Conservation (phyloP, 768 basidiomycete genomes). For the Trametes sanguinea region DNA sequence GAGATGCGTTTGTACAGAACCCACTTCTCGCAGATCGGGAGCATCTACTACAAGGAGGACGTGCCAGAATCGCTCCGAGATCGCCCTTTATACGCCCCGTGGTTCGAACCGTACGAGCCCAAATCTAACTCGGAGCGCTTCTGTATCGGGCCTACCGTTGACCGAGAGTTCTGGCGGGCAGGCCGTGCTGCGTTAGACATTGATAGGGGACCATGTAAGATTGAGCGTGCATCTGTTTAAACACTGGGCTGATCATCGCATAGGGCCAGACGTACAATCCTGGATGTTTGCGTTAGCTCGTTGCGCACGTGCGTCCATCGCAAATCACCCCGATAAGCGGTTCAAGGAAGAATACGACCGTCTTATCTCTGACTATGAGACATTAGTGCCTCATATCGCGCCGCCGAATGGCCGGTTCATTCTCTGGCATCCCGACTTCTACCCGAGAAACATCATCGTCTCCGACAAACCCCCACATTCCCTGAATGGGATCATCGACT, state of each 20-base stretch:
- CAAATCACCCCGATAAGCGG: background rate
- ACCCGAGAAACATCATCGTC: constrained; percentile 21
- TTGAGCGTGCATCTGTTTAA: background rate
- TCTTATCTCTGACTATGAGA: constrained; percentile 9
- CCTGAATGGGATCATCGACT: constrained; percentile 24
- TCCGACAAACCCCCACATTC: constrained; percentile 2
- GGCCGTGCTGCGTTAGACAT: constrained; percentile 12
- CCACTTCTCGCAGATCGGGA: constrained; percentile 23
- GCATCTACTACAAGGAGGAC: constrained; percentile 27
- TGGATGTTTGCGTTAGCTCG: constrained; percentile 3
- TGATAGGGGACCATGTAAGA: constrained; percentile 21
- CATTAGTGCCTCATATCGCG: background rate
- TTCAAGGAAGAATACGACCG: background rate
- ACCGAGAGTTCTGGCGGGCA: constrained; percentile 23
- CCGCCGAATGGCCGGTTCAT: background rate
- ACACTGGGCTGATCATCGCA: no score
- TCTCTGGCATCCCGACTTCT: constrained; percentile 28
- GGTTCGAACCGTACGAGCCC: no score
- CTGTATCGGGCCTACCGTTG: constrained; percentile 21
- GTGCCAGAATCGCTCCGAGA: constrained; percentile 8
- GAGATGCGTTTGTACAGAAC: background rate
- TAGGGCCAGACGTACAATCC: constrained; percentile 13
- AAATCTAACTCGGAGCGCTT: background rate
- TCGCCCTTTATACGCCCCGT: constrained; percentile 9
- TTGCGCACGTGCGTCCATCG: constrained; percentile 5